Conservation (phyloP, 192 early-diverging fungal genomes). For the Chytriomyces sp. region DNA sequence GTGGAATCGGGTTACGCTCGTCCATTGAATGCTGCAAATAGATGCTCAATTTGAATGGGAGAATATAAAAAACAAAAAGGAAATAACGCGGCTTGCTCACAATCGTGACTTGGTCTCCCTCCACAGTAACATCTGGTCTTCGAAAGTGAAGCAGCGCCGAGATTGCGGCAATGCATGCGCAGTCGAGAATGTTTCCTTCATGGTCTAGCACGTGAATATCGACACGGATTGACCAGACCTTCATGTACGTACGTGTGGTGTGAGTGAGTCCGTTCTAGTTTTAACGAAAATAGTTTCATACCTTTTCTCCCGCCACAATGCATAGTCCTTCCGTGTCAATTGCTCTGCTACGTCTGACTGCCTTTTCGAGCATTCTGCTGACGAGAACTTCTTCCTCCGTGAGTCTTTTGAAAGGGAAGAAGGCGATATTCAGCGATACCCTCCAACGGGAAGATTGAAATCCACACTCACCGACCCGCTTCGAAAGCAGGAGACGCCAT, state of each 20-base stretch:
- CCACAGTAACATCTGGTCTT: constrained; percentile 93
- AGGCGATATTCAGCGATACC: background rate
- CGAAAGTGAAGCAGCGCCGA: constrained; percentile 88
- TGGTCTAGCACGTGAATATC: constrained; percentile 93
- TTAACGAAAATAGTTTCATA: constrained; percentile 18
- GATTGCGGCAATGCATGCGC: constrained; percentile 88
- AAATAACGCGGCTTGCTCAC: constrained; percentile 52
- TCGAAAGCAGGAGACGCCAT: constrained; percentile 85
- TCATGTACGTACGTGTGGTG: background rate
- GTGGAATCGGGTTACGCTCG: constrained; percentile 89
- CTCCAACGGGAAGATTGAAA: background rate
- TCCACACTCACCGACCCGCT: constrained; percentile 50
- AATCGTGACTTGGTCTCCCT: constrained; percentile 88
- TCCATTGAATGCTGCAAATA: constrained; percentile 74
- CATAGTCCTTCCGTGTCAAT: constrained; percentile 97
- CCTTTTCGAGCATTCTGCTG: constrained; percentile 85
- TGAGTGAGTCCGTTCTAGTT: background rate
- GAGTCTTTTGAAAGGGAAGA: constrained; percentile 46
- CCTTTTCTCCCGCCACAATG: constrained; percentile 93
- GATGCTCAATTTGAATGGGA: background rate
- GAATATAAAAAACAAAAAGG: background rate
- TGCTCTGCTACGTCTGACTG: constrained; percentile 79
- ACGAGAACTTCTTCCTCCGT: constrained; percentile 86
- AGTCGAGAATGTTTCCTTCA: constrained; percentile 93
- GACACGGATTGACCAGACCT: constrained; percentile 89